Percentiles rank a stretch among this genome's conserved stretches.
phyloP scores from a whole-genome alignment of 805 yeast species.

The Suhomyces xylopsoci region DNA sequence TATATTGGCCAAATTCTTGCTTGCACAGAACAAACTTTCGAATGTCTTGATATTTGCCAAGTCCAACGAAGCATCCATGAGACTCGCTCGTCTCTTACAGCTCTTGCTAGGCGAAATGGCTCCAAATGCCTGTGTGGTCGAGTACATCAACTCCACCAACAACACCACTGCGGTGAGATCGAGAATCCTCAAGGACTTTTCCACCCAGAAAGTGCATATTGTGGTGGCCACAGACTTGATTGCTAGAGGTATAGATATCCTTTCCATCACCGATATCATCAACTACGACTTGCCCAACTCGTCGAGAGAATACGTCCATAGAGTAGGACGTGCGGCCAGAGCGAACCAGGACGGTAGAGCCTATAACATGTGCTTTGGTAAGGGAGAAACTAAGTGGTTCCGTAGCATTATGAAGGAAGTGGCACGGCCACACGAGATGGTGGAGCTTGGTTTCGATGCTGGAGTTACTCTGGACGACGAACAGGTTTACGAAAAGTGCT shows the following conservation, averaged over 20 bases:
- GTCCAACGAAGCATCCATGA: slow-evolving; percentile 83
- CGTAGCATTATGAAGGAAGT: slow-evolving; percentile 49
- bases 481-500: slow-evolving; percentile 21
- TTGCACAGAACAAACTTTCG: slow-evolving; percentile 22
- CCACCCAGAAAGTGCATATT: slow-evolving; percentile 48
- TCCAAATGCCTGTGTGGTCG: slow-evolving; percentile 18
- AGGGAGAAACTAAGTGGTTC: slow-evolving; percentile 72
- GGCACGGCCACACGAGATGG: slow-evolving; percentile 31
- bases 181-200: slow-evolving; percentile 59
- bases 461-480: slow-evolving; percentile 23
- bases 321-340: slow-evolving; percentile 97
- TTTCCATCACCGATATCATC: slow-evolving; percentile 66
- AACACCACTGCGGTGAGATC: slow-evolving; percentile 48
- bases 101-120: slow-evolving; percentile 33
- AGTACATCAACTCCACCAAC: slow-evolving; percentile 59
- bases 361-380: slow-evolving; percentile 67
- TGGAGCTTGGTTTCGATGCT: slow-evolving; percentile 19
- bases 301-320: slow-evolving; percentile 87
- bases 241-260: slow-evolving; percentile 91
- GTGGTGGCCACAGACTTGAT: slow-evolving; percentile 84
- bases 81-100: slow-evolving; percentile 62
- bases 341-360: slow-evolving; percentile 81
- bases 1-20: slow-evolving; percentile 55
- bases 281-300: slow-evolving; percentile 91
- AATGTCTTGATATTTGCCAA: slow-evolving; percentile 63